Evolutionary conservation across 2,329 filamentous ascomycete genomes (phyloP).

Genomic region (Aureobasidium sp.): DNA sequence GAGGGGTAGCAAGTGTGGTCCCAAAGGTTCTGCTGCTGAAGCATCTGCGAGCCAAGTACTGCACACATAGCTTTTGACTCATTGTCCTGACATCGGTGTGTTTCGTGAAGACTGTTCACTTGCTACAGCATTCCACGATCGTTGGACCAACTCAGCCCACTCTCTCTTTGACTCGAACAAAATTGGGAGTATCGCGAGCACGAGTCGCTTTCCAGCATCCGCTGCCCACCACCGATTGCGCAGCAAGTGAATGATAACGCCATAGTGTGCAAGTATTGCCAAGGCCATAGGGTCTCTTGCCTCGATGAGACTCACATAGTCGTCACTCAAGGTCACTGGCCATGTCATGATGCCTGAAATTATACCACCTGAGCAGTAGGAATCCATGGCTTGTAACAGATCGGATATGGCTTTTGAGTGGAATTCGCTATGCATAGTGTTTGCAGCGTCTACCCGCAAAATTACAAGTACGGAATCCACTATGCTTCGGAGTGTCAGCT

Average conservation of each 20-base stretch:
- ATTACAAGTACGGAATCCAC: background rate
- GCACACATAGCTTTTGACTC: too few species aligned
- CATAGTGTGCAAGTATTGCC: constrained; percentile 7
- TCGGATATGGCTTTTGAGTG: background rate
- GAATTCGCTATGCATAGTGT: background rate
- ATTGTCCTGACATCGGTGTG: background rate
- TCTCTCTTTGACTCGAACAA: background rate
- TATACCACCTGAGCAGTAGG: background rate
- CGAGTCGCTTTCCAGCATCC: constrained; percentile 3
- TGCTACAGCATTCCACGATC: background rate
- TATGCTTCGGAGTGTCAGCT: background rate
- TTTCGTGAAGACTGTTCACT: background rate
- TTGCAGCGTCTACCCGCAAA: background rate
- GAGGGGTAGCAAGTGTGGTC: too few species aligned
- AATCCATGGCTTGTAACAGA: background rate
- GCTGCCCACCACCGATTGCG: constrained; percentile 6
- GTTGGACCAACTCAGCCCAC: background rate
- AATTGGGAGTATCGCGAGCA: background rate
- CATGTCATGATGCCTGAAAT: constrained; percentile 5
- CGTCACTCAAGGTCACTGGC: background rate
- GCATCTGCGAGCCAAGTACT: too few species aligned
- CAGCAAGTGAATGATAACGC: background rate
- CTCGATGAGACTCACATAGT: background rate
- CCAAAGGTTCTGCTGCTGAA: too few species aligned
- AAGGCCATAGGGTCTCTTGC: background rate